Evolutionary conservation across 2,329 filamentous ascomycete genomes (phyloP).

Genomic region (Rasamsonia emersonii): DNA sequence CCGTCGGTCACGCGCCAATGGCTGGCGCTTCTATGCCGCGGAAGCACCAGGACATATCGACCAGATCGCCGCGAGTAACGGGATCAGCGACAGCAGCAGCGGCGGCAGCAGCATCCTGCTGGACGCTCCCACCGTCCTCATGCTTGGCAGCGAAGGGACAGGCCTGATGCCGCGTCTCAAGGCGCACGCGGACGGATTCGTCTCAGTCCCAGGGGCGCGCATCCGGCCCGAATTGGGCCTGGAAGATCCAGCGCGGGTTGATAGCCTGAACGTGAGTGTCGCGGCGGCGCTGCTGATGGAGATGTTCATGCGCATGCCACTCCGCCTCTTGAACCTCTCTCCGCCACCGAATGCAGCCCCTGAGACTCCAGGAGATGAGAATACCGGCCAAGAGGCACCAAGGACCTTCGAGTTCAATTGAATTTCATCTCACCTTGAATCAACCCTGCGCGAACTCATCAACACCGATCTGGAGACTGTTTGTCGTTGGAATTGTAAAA

Average conservation of each 20-base stretch:
- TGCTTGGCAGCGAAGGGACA: conserved; percentile 74
- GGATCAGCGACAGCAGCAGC: conserved; percentile 33
- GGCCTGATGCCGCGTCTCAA: conserved; percentile 60
- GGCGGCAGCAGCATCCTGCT: conserved; percentile 34
- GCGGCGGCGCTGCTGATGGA: conserved; percentile 63
- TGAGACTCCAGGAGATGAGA: conserved; percentile 11
- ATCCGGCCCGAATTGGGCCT: conserved; percentile 30
- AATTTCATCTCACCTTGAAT: too few species aligned
- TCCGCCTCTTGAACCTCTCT: conserved; percentile 9
- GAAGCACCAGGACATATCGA: conserved; percentile 36
- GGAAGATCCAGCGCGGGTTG: conserved; percentile 49
- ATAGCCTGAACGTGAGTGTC: conserved; percentile 90
- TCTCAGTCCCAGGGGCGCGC: conserved; percentile 53
- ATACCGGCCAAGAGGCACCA: too few species aligned
- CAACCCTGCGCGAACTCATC: too few species aligned
- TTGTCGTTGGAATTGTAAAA: too few species aligned
- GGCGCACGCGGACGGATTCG: conserved; percentile 54
- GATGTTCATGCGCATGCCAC: conserved; percentile 29
- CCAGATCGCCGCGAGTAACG: conserved; percentile 6
- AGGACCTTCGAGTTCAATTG: too few species aligned
- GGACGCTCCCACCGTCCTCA: conserved; percentile 62
- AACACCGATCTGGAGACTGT: too few species aligned
- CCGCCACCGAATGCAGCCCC: conserved; percentile 5
- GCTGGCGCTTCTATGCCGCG: conserved; percentile 79
- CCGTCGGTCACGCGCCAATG: conserved; percentile 54